A percentile compares a stretch with the other conserved stretches of the same genome.
These are phyloP conservation scores for Oryza meridionalis DNA, from an alignment of 176 grass and related monocot genomes.

Conservation along the genomic window DNA sequence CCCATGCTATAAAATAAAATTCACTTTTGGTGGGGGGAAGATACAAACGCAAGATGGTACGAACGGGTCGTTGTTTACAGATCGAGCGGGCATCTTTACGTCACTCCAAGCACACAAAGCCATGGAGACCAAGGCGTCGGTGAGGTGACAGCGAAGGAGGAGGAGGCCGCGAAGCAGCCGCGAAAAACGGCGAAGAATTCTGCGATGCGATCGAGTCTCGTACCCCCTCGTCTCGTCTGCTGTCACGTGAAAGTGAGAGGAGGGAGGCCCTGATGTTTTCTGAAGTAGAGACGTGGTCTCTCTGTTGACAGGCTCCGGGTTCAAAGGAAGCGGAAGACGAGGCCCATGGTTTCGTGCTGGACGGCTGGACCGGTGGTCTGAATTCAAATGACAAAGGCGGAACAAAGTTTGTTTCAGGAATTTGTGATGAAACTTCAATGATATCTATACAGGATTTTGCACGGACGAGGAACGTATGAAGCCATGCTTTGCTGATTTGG, in stretches of 20 bases:
- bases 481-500: background rate
- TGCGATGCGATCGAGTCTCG: background rate
- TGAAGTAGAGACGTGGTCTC: slow-evolving; percentile 22
- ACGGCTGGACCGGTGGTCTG: background rate
- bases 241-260: background rate
- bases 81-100: background rate
- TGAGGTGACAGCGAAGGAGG: background rate
- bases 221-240: background rate
- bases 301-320: slow-evolving; percentile 10
- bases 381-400: background rate
- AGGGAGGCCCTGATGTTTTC: slow-evolving; percentile 27
- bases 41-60: background rate
- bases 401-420: background rate
- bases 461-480: background rate
- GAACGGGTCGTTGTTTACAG: background rate
- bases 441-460: background rate
- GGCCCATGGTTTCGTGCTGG: background rate
- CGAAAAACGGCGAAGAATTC: slow-evolving; percentile 9
- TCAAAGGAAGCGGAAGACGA: background rate
- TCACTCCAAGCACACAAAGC: background rate
- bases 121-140: background rate
- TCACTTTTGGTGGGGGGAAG: background rate
- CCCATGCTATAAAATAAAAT: background rate
- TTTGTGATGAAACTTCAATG: slow-evolving; percentile 10
- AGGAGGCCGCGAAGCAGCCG: slow-evolving; percentile 27